Percentiles rank a stretch among this genome's conserved stretches.
Evolutionary conservation across 768 basidiomycete species (phyloP).

Genomic region (Lactarius hatsudake): DNA sequence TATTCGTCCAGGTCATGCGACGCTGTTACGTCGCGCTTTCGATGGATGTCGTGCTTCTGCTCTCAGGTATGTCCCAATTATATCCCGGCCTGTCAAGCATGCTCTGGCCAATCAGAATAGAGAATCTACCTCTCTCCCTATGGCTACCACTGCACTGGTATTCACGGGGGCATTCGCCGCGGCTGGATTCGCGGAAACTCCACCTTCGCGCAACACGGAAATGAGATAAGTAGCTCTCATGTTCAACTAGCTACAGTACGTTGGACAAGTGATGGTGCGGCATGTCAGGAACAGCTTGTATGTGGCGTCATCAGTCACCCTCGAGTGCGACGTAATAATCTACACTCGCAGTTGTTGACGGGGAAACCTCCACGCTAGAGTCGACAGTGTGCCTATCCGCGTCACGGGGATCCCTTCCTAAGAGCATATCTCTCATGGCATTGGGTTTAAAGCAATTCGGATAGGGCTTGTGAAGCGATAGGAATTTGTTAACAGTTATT

Average conservation of each 20-base stretch:
- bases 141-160: neutral
- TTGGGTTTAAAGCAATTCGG: neutral
- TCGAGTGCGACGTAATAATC: neutral
- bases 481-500: neutral
- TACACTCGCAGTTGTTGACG: neutral
- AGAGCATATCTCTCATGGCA: neutral
- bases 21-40: conserved; percentile 38
- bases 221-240: neutral
- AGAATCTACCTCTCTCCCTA: neutral
- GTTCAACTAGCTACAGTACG: neutral
- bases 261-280: neutral
- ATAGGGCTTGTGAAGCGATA: neutral
- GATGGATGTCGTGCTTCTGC: conserved; percentile 1
- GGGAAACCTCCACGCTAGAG: neutral
- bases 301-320: neutral
- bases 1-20: conserved; percentile 36
- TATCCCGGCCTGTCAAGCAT: neutral
- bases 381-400: neutral
- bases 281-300: neutral
- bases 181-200: neutral
- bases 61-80: neutral
- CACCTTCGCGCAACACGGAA: neutral
- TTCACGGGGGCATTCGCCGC: neutral
- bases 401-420: too few relatives aligned
- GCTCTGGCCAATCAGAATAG: neutral